phyloP scores from a whole-genome alignment of 345 rosid genomes.

The Balakata baccata region DNA sequence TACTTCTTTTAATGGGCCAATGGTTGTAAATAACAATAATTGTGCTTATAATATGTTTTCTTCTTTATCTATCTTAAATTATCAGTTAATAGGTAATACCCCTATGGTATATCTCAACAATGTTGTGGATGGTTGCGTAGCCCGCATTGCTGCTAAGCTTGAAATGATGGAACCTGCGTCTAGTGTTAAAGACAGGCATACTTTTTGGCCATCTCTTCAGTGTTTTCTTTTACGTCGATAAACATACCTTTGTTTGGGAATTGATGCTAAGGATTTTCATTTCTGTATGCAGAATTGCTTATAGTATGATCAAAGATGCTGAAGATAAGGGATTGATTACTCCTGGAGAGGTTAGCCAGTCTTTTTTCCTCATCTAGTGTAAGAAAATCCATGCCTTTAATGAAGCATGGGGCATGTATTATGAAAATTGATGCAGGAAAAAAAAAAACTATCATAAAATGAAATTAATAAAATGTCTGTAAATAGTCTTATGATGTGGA shows the following conservation, averaged over 20 bases:
- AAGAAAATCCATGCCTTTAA: neutral
- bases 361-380: no score
- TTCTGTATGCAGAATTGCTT: conserved; percentile 59
- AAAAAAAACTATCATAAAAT: no score
- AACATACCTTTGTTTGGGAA: neutral
- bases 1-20: neutral
- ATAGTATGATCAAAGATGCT: conserved; percentile 88
- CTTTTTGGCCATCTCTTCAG: no score
- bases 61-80: neutral
- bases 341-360: conserved; percentile 70
- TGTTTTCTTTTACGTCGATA: neutral
- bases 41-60: neutral
- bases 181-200: conserved; percentile 71
- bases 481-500: no score
- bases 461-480: no score
- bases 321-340: conserved; percentile 71
- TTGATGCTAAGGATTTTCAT: neutral
- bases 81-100: conserved; percentile 86
- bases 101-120: conserved; percentile 94
- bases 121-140: conserved; percentile 72
- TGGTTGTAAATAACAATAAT: neutral
- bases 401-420: no score
- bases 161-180: conserved; percentile 66
- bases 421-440: neutral
- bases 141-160: conserved; percentile 84